A percentile compares a stretch with the other conserved stretches of the same genome.
Conservation (phyloP, 225 moss, liverwort and hornwort species). For the Pleurozium schreberi region DNA sequence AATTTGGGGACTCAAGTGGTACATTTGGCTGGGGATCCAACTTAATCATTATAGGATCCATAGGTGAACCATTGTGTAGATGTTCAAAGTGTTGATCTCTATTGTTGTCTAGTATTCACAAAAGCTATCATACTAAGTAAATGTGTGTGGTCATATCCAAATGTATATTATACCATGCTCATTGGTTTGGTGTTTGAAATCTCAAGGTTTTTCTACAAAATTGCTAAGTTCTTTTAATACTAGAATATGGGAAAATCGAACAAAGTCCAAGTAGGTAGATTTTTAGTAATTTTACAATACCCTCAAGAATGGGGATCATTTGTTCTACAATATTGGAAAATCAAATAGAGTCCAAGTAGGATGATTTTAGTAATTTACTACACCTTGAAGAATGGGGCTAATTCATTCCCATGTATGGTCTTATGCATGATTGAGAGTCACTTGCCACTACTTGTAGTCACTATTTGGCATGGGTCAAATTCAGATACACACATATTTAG, state of each 20-base stretch:
- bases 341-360: not conserved
- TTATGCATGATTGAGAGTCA: not conserved
- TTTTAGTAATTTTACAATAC: not conserved
- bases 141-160: not conserved
- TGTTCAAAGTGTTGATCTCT: not conserved
- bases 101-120: not conserved
- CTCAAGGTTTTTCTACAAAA: accelerated
- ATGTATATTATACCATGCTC: not conserved
- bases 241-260: not conserved
- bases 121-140: not conserved
- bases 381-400: not conserved
- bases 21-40: too few species aligned
- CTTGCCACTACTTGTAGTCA: not conserved
- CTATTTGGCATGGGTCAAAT: not conserved
- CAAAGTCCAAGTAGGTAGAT: not conserved
- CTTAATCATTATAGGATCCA: accelerated
- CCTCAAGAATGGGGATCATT: not conserved
- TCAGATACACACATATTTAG: not conserved
- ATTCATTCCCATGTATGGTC: not conserved
- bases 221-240: not conserved
- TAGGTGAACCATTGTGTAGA: accelerated
- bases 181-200: not conserved
- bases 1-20: not conserved
- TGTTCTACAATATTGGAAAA: too few species aligned
- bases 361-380: not conserved